These are phyloP conservation scores for Fusarium denticulatum DNA, from an alignment of 2,329 filamentous ascomycete species.

Conservation along the genomic window DNA sequence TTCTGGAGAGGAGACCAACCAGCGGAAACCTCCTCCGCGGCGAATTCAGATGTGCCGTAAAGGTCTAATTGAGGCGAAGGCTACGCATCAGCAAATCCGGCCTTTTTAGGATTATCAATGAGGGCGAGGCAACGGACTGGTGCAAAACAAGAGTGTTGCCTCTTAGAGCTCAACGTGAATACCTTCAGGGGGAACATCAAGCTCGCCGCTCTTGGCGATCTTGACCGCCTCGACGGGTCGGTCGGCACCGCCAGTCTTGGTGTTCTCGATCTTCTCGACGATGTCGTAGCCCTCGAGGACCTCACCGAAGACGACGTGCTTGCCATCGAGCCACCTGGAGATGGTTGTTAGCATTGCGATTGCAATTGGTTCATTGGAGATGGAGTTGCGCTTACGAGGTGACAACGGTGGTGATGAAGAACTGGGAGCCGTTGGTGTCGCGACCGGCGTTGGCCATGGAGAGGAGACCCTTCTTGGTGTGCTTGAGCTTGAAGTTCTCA, in stretches of 20 bases:
- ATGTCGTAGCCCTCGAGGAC: slow-evolving; percentile 87
- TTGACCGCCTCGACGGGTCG: slow-evolving; percentile 76
- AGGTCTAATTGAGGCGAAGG: slow-evolving; percentile 42
- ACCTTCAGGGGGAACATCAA: slow-evolving; percentile 88
- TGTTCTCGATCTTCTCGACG: slow-evolving; percentile 80
- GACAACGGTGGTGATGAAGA: slow-evolving; percentile 88
- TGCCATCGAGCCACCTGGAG: slow-evolving; percentile 80
- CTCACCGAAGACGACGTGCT: slow-evolving; percentile 89
- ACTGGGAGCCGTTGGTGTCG: slow-evolving; percentile 89
- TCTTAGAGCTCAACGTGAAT: slow-evolving; percentile 87
- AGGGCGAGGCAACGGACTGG: slow-evolving; percentile 36
- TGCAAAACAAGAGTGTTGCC: slow-evolving; percentile 38
- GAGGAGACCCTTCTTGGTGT: slow-evolving; percentile 83
- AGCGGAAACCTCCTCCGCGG: slow-evolving; percentile 22
- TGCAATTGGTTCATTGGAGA: not conserved
- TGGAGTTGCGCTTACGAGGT: slow-evolving; percentile 68
- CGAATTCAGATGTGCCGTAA: slow-evolving; percentile 38
- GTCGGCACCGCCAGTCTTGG: slow-evolving; percentile 70
- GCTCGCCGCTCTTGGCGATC: slow-evolving; percentile 85
- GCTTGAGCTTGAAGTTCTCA: slow-evolving; percentile 96
- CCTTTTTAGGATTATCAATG: slow-evolving; percentile 21
- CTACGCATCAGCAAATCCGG: slow-evolving; percentile 50
- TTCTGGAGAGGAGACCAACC: slow-evolving; percentile 40
- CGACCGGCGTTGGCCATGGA: slow-evolving; percentile 88
- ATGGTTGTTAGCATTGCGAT: slow-evolving; percentile 1